Conservation (phyloP, 768 basidiomycete genomes). For the Tephrocybe sp. region DNA sequence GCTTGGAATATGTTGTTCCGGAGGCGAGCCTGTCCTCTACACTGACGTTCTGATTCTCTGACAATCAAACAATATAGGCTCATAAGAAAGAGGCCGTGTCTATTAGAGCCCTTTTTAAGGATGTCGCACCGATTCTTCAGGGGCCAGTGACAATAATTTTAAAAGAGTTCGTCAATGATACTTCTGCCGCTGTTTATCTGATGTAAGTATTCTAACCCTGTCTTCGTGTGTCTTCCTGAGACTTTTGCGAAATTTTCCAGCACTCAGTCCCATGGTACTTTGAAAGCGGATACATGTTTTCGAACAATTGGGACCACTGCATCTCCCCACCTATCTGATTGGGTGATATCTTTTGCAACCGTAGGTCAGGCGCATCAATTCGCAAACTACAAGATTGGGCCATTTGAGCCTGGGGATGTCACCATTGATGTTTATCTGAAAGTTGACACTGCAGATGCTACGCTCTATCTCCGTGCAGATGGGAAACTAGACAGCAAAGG, state of each 20-base stretch:
- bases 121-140: neutral
- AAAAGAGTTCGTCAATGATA: neutral
- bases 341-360: neutral
- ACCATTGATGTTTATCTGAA: neutral
- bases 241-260: neutral
- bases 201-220: neutral
- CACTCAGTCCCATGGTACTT: neutral
- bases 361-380: neutral
- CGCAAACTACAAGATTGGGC: neutral
- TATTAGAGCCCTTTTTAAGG: neutral
- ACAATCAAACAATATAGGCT: neutral
- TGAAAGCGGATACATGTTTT: neutral
- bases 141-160: neutral
- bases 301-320: neutral
- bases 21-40: neutral
- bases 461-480: neutral
- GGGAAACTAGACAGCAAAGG: neutral
- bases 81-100: neutral
- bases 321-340: neutral
- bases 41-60: no score
- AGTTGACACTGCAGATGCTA: neutral
- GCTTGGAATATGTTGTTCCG: neutral
- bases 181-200: neutral
- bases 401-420: neutral
- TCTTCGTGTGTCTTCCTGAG: neutral